Percentiles rank a stretch among this genome's conserved stretches.
phyloP scores from a whole-genome alignment of 1,139 yeast species.

The Kodamaea fungicola region DNA sequence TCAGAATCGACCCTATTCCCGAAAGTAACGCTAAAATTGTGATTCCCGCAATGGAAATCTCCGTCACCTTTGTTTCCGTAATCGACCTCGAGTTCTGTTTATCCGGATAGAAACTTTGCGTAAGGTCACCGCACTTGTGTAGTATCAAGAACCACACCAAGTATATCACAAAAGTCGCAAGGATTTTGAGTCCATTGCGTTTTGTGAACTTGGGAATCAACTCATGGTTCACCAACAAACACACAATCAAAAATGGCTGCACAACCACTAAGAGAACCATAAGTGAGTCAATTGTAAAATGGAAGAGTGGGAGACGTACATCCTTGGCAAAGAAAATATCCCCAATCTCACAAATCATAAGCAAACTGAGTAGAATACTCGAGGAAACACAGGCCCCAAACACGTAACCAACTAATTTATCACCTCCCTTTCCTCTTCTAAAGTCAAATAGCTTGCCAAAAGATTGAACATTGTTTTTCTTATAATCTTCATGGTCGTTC shows the following conservation, averaged over 20 bases:
- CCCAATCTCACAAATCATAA: slow-evolving; percentile 40
- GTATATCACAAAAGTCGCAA: slow-evolving; percentile 15
- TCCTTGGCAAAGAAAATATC: slow-evolving; percentile 18
- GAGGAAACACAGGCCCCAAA: slow-evolving; percentile 31
- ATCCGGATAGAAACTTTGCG: slow-evolving; percentile 25
- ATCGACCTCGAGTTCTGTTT: slow-evolving; percentile 21
- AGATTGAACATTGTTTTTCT: slow-evolving; percentile 7
- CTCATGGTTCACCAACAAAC: slow-evolving; percentile 27
- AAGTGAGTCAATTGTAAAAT: slow-evolving; percentile 29
- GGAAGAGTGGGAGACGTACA: slow-evolving; percentile 25
- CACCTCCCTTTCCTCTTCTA: slow-evolving; percentile 14
- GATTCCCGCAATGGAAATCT: slow-evolving; percentile 68
- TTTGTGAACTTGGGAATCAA: slow-evolving; percentile 17
- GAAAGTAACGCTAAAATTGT: slow-evolving; percentile 68
- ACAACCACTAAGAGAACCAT: slow-evolving; percentile 30
- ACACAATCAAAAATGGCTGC: slow-evolving; percentile 33
- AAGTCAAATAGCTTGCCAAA: slow-evolving; percentile 7
- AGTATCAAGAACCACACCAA: slow-evolving; percentile 32
- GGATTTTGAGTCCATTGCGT: slow-evolving; percentile 7
- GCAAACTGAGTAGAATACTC: slow-evolving; percentile 30
- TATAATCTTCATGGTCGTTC: slow-evolving; percentile 11
- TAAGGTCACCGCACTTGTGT: slow-evolving; percentile 35
- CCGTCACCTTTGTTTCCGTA: slow-evolving; percentile 47
- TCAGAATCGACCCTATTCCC: slow-evolving; percentile 74
- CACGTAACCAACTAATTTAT: slow-evolving; percentile 18